Percentiles rank a stretch among this genome's conserved stretches.
phyloP scores from a whole-genome alignment of 1,139 yeast genomes.

The Yamadazyma membranifaciens region DNA sequence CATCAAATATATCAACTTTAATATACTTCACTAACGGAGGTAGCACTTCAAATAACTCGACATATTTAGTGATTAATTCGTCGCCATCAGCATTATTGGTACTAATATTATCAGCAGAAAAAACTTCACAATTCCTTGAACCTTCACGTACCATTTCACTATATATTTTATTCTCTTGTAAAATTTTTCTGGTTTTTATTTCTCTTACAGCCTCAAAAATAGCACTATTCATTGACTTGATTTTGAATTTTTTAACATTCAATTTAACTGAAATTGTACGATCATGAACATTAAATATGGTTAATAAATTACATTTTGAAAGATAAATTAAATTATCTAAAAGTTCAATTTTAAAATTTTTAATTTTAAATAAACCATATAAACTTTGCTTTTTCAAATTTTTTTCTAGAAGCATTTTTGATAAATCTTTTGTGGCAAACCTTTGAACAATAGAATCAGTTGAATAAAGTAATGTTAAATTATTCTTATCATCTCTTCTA shows the following conservation, averaged over 20 bases:
- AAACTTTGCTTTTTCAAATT: slow-evolving; percentile 12
- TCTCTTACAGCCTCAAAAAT: slow-evolving; percentile 38
- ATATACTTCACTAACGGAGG: slow-evolving; percentile 30
- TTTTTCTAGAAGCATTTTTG: slow-evolving; percentile 8
- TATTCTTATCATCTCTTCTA: slow-evolving; percentile 29
- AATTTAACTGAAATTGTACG: slow-evolving; percentile 24
- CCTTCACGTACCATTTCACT: slow-evolving; percentile 11
- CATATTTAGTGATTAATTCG: slow-evolving; percentile 8
- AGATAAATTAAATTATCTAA: slow-evolving; percentile 31
- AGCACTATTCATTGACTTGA: slow-evolving; percentile 38
- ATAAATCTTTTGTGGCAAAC: slow-evolving; percentile 26
- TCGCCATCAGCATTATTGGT: background rate
- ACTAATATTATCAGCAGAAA: background rate
- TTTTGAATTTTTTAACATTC: slow-evolving; percentile 25
- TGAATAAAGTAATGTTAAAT: slow-evolving; percentile 24
- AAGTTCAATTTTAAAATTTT: slow-evolving; percentile 30
- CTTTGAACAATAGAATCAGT: slow-evolving; percentile 27
- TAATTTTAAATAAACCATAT: slow-evolving; percentile 29
- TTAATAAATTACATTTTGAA: slow-evolving; percentile 28
- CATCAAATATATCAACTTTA: slow-evolving; percentile 23
- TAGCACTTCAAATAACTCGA: slow-evolving; percentile 29
- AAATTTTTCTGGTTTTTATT: slow-evolving; percentile 28
- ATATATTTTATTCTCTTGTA: slow-evolving; percentile 27
- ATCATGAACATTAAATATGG: slow-evolving; percentile 25
- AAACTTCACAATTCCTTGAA: background rate